Base-by-base conservation (phyloP, 495 filamentous ascomycete genomes). In the Penicillium ucsense region DNA sequence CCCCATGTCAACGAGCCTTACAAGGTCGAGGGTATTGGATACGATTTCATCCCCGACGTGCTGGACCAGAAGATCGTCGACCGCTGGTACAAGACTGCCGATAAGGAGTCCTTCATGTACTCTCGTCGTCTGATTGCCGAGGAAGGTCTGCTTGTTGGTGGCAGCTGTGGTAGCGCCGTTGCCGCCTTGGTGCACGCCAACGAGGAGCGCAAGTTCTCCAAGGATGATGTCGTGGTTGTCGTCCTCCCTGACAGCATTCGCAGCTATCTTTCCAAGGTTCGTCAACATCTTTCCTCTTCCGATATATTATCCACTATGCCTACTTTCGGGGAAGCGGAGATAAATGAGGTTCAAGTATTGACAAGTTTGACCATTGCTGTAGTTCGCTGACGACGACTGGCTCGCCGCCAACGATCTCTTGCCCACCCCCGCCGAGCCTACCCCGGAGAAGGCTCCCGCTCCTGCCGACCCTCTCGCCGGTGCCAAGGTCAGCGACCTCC, bases 11-110 rank as follows among this genome's bases (percentile, higher is more conserved):
- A 95, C 60, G 83, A 86, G 53, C 74, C 85, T 4, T 99, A 99
- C 62, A 97, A 97, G 70, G 92, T 99, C 0, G 92, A 99, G 70
- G 92, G 92, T 20, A 97, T 99, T 59, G 92, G 92, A 27, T 99
- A 99, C 60, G 92, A 99, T 60, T 99, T 99, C 60, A 85, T 97
- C 45, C 92, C 92, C 4, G 85, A 95, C 35, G 92, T 99, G 1
- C 76, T 99, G 28, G 84, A 94, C 55, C 87, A 83, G 51, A 62
- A 81, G 6, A 62, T 75, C 27, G 86, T 99, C n/a, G 83, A 95
- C 62, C 83, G 83, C 54, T 99, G 92, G 92, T 94, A 95, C 66
- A 99, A 99, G 76, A 97, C 92, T 3, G 86, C 87, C 35, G 92
- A 99, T 53, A 80, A 79, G 48, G 89, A 95, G 58, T 89, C 88